These are phyloP conservation scores for Psilocybe cyanescens DNA, from an alignment of 768 basidiomycete species.

Conservation along the genomic window DNA sequence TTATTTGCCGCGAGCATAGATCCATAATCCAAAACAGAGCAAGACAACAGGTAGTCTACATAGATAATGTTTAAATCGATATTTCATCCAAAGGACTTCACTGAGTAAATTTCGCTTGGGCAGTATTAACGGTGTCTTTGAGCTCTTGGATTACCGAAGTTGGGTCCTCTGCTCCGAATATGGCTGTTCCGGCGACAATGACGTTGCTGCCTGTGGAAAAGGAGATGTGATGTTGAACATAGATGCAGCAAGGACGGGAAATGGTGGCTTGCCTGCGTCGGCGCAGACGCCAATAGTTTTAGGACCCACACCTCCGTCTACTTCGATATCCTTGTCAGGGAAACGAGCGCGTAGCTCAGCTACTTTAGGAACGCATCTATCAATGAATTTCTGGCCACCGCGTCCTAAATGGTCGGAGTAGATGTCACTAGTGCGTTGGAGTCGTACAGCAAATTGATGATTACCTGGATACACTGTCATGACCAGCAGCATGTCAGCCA, in stretches of 20 bases:
- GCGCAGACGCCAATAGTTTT: slow-evolving; percentile 89
- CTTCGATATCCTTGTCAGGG: slow-evolving; percentile 95
- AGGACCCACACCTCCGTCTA: slow-evolving; percentile 96
- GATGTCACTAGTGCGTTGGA: neutral
- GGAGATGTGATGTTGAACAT: neutral
- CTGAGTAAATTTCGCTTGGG: slow-evolving; percentile 46
- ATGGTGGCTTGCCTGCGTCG: slow-evolving; percentile 66
- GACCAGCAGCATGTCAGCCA: slow-evolving; percentile 94
- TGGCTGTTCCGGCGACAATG: slow-evolving; percentile 96
- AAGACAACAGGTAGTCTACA: slow-evolving; percentile 14
- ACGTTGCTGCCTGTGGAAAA: slow-evolving; percentile 86
- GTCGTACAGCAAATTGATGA: neutral
- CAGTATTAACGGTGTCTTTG: slow-evolving; percentile 70
- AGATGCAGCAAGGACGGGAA: neutral
- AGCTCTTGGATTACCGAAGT: slow-evolving; percentile 75
- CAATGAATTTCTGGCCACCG: slow-evolving; percentile 96
- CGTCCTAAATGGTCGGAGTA: slow-evolving; percentile 51
- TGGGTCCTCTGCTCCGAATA: slow-evolving; percentile 84
- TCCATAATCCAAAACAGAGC: slow-evolving; percentile 14
- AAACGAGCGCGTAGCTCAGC: slow-evolving; percentile 87
- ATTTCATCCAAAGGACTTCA: slow-evolving; percentile 5
- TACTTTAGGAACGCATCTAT: slow-evolving; percentile 92
- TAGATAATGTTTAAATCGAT: slow-evolving; percentile 17
- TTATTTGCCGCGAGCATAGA: neutral
- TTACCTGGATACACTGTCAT: slow-evolving; percentile 97